phyloP scores from a whole-genome alignment of 2,329 filamentous ascomycete genomes.

The Lithohypha guttulata region DNA sequence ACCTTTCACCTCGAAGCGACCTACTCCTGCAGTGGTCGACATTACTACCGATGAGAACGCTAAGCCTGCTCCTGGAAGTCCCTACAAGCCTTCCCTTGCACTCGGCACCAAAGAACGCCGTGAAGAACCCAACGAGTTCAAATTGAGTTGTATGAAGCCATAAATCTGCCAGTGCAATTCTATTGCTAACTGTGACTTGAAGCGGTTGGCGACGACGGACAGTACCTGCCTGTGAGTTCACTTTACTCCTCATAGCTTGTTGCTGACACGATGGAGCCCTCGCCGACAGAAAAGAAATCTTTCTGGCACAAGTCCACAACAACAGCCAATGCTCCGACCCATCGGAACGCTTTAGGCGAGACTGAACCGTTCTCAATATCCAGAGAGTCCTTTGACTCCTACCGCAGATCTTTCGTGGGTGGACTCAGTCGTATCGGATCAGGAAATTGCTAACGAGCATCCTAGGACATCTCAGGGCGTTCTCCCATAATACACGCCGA shows the following conservation, averaged over 20 bases:
- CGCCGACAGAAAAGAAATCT: constrained; percentile 70
- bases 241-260: constrained; percentile 9
- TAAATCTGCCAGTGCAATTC: constrained; percentile 12
- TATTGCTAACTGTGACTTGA: constrained; percentile 14
- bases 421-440: neutral
- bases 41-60: constrained; percentile 45
- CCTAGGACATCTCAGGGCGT: constrained; percentile 77
- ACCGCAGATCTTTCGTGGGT: constrained; percentile 85
- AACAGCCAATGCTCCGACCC: constrained; percentile 38
- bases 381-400: constrained; percentile 92
- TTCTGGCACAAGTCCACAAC: constrained; percentile 56
- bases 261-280: constrained; percentile 50
- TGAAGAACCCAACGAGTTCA: constrained; percentile 62
- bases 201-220: constrained; percentile 94
- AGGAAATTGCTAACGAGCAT: neutral
- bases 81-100: constrained; percentile 46
- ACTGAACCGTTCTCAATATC: constrained; percentile 94
- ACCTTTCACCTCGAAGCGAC: constrained; percentile 51
- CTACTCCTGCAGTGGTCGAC: constrained; percentile 28
- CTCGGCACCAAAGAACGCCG: constrained; percentile 52
- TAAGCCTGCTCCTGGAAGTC: constrained; percentile 35
- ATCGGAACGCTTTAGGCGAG: constrained; percentile 59
- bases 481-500: constrained; percentile 60
- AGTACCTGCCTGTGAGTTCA: constrained; percentile 72
- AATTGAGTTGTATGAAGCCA: constrained; percentile 58